Evolutionary conservation across 2,329 filamentous ascomycete species (phyloP), one percentile per base, ranked within the genome.

Genomic region (Magnaporthiopsis poae): DNA sequence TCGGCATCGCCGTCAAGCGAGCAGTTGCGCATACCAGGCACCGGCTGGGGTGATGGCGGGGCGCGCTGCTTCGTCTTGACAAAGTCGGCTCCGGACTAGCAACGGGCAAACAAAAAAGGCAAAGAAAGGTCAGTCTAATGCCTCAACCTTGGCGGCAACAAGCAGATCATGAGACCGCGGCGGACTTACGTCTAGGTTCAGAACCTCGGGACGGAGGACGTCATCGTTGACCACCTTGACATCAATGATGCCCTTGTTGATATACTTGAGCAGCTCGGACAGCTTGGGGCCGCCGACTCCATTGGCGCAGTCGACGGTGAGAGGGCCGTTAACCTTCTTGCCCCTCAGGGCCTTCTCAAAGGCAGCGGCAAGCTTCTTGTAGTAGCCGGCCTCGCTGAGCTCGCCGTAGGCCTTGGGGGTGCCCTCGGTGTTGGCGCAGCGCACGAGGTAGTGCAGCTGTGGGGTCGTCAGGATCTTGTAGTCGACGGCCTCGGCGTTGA

Each of bases 41-140:
- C 84, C 61, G 90, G 90, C 76, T 93, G 92, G 66, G 92, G 94
- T 36, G 82, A 89, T 60, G 90, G 90, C 65, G 95, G 95, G 68
- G 92, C 90, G 70, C 92, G 88, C 81, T 99, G 95, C 79, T 92
- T 92, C 25, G 95, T 98, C 82, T 99, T 99, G 78, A 99, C 95
- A 72, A 87, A 98, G 79, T 99, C 95, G 74, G 95, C 95, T 77
- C 95, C 95, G 74, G 91, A 96, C 87, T 96, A 72, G 33, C 68
- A 69, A 64, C 66, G 15, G 62, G 68, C 27, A 72, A 72, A 66
- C 68, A 69, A 65, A 66, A 66, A 21, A 61, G 68, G 31, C 73
- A 72, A 31, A 4, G 31, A 31, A 21, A 65, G 61, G 39, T 68
- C 59, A 66, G 64, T 29, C 39, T 63, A 61, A 61, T 35, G 33